These are phyloP conservation scores for Phlyctochytrium arcticum DNA, from an alignment of 192 early-diverging fungal species.

Conservation along the genomic window DNA sequence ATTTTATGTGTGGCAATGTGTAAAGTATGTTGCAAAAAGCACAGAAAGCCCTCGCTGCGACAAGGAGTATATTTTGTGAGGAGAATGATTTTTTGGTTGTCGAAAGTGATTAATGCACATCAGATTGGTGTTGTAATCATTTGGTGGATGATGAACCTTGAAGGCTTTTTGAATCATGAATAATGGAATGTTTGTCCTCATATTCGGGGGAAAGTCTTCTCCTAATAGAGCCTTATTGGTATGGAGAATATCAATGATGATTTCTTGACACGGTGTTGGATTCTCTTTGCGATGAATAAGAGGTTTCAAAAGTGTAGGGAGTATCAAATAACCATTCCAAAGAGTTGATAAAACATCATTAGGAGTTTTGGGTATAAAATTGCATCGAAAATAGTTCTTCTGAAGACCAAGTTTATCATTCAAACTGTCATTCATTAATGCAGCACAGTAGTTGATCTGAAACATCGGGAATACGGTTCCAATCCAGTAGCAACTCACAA, in stretches of 20 bases:
- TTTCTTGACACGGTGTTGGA: background rate
- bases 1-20: no score
- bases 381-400: background rate
- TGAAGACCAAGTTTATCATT: background rate
- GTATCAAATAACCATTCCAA: background rate
- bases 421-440: background rate
- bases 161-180: conserved; percentile 1
- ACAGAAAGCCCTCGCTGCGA: no score
- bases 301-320: background rate
- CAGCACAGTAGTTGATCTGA: no score
- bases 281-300: background rate
- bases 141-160: background rate
- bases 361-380: background rate
- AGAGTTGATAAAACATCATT: background rate
- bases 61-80: no score
- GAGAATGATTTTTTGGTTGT: no score
- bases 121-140: no score
- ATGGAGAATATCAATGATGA: background rate
- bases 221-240: background rate
- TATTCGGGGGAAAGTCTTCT: background rate
- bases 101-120: no score
- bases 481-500: background rate
- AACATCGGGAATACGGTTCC: background rate
- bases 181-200: conserved; percentile 5
- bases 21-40: no score